Percentiles rank a stretch among this genome's conserved stretches.
Evolutionary conservation across 441 rosid genomes (phyloP).

Genomic region (Bruguiera hainesii): DNA sequence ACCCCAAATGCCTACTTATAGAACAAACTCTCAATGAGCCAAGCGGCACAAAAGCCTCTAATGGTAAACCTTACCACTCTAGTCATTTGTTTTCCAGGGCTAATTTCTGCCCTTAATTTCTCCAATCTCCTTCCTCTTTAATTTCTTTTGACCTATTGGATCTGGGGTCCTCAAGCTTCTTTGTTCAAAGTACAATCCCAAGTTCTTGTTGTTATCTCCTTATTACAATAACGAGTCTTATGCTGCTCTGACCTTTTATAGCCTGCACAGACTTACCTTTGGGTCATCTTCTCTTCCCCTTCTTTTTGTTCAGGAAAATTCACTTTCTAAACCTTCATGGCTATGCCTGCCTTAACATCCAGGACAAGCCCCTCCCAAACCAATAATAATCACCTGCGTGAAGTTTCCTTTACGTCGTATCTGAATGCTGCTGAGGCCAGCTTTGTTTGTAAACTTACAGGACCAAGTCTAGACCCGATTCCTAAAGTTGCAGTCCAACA

Average conservation of each 20-base stretch:
- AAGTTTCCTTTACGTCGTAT: slow-evolving; percentile 45
- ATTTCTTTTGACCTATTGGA: slow-evolving; percentile 22
- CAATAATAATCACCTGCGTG: slow-evolving; percentile 23
- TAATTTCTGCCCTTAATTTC: background rate
- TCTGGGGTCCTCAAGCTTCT: slow-evolving; percentile 2
- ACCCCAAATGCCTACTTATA: slow-evolving; percentile 22
- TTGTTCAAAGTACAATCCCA: slow-evolving; percentile 6
- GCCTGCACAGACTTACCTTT: background rate
- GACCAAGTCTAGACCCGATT: slow-evolving; percentile 25
- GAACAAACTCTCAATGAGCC: slow-evolving; percentile 10
- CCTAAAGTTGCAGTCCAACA: slow-evolving; percentile 20
- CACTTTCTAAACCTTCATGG: slow-evolving; percentile 15
- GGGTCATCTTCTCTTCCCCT: background rate
- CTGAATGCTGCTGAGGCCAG: slow-evolving; percentile 36
- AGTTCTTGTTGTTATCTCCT: slow-evolving; percentile 9
- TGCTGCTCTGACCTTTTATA: no score
- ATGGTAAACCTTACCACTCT: slow-evolving; percentile 1
- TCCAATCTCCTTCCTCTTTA: background rate
- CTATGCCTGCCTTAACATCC: slow-evolving; percentile 43
- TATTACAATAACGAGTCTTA: background rate
- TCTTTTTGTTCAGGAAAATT: background rate
- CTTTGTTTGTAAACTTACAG: slow-evolving; percentile 31
- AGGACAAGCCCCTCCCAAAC: slow-evolving; percentile 24
- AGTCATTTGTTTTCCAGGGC: background rate
- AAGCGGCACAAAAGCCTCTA: slow-evolving; percentile 2